Evolutionary conservation across 768 basidiomycete species (phyloP).

Genomic region (Pleurotus ostreatus): DNA sequence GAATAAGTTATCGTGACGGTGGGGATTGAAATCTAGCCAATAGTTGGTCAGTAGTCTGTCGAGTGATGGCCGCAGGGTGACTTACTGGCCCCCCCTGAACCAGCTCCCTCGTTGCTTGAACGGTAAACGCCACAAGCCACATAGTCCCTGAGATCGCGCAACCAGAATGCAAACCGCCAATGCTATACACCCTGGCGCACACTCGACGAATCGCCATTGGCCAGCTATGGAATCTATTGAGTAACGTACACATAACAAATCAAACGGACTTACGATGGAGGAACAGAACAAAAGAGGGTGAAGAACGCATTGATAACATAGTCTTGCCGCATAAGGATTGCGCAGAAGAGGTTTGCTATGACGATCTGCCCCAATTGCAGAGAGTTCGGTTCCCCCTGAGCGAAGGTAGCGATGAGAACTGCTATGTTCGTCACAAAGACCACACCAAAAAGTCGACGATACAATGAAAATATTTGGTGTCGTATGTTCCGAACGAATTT

Average conservation of each 20-base stretch:
- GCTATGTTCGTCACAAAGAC: conserved; percentile 52
- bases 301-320: conserved; percentile 59
- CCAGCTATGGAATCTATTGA: conserved; percentile 33
- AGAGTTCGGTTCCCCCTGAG: conserved; percentile 28
- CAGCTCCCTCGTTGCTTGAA: conserved; percentile 47
- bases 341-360: conserved; percentile 43
- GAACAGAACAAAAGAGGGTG: conserved; percentile 44
- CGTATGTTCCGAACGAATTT: conserved; percentile 46
- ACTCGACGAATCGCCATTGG: conserved; percentile 49
- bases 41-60: not conserved
- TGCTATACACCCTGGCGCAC: conserved; percentile 53
- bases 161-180: conserved; percentile 57
- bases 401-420: conserved; percentile 39
- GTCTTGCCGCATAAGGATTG: conserved; percentile 48
- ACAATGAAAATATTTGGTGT: conserved; percentile 51
- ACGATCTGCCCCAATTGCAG: conserved; percentile 36
- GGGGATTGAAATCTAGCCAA: not conserved
- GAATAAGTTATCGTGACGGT: conserved; percentile 13
- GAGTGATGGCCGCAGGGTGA: not conserved
- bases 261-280: conserved; percentile 33
- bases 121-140: conserved; percentile 49
- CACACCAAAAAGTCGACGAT: conserved; percentile 54
- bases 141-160: conserved; percentile 50
- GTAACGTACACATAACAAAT: not conserved
- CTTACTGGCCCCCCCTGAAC: conserved; percentile 31